Percentiles rank a stretch among this genome's conserved stretches.
phyloP scores from a whole-genome alignment of 2,329 filamentous ascomycete genomes.

The Arthrobotrys megalospora region DNA sequence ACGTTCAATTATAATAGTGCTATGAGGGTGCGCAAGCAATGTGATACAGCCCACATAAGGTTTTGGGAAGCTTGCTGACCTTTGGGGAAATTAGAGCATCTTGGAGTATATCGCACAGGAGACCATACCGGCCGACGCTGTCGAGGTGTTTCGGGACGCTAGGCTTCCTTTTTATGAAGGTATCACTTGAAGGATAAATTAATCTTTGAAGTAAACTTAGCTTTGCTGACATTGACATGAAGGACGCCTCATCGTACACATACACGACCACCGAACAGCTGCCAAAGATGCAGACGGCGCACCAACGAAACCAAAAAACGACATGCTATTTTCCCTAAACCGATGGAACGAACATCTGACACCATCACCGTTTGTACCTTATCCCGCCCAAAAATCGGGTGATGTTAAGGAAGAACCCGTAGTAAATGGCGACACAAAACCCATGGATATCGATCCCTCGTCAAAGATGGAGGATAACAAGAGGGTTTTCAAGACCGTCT shows the following conservation, averaged over 20 bases:
- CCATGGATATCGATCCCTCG: slow-evolving; percentile 48
- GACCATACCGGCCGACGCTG: slow-evolving; percentile 89
- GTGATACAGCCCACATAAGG: background rate
- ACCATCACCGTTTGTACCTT: slow-evolving; percentile 86
- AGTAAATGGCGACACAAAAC: slow-evolving; percentile 62
- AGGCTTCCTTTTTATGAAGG: slow-evolving; percentile 91
- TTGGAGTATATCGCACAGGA: slow-evolving; percentile 82
- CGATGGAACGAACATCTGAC: slow-evolving; percentile 92
- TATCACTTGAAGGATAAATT: slow-evolving; percentile 63
- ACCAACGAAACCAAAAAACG: slow-evolving; percentile 74
- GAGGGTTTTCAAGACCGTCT: slow-evolving; percentile 81
- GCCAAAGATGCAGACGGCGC: slow-evolving; percentile 74
- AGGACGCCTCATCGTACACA: slow-evolving; percentile 89
- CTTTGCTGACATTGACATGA: slow-evolving; percentile 9
- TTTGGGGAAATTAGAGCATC: slow-evolving; percentile 66
- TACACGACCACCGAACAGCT: slow-evolving; percentile 87
- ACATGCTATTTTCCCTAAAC: slow-evolving; percentile 85
- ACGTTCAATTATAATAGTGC: slow-evolving; percentile 93
- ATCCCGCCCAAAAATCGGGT: slow-evolving; percentile 72
- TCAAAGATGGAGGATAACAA: slow-evolving; percentile 74
- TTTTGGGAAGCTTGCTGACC: slow-evolving; percentile 10
- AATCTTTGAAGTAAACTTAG: slow-evolving; percentile 38
- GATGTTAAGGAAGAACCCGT: slow-evolving; percentile 49
- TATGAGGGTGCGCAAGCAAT: slow-evolving; percentile 75
- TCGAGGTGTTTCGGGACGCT: slow-evolving; percentile 80